phyloP scores from a whole-genome alignment of 2,329 filamentous ascomycete genomes.

The Epichloe hybrida region DNA sequence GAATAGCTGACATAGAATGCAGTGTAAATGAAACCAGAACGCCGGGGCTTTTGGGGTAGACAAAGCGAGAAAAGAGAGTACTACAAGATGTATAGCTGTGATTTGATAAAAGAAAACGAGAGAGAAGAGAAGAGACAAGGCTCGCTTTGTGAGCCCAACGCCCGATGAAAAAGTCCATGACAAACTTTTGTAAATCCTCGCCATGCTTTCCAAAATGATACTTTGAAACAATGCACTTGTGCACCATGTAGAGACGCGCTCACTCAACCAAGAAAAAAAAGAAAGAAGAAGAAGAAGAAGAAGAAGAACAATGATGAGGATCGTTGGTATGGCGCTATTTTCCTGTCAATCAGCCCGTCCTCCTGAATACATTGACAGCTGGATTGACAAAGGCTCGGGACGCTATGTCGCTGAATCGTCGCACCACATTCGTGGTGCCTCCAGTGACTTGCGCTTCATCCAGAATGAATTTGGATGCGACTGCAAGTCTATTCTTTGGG shows the following conservation, averaged over 20 bases:
- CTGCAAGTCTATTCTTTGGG: conserved; percentile 50
- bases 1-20: background rate
- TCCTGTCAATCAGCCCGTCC: conserved; percentile 5
- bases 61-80: background rate
- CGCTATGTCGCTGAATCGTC: conserved; percentile 56
- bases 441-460: conserved; percentile 48
- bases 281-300: background rate
- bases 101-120: background rate
- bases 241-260: background rate
- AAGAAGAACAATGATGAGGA: background rate
- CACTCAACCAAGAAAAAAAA: conserved; percentile 2
- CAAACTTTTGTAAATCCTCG: conserved; percentile 17
- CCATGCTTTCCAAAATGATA: conserved; percentile 21
- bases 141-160: conserved; percentile 11
- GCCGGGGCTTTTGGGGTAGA: background rate
- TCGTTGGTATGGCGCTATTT: background rate
- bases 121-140: background rate
- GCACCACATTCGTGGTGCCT: conserved; percentile 63
- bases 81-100: background rate
- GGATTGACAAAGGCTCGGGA: conserved; percentile 44
- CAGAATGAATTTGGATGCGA: conserved; percentile 57
- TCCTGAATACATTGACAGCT: conserved; percentile 31
- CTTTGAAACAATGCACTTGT: conserved; percentile 8
- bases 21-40: background rate
- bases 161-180: conserved; percentile 10